Evolutionary conservation across 225 moss, liverwort and hornwort species (phyloP), one percentile per base, ranked within the genome.

Genomic region (Marchantia paleacea): DNA sequence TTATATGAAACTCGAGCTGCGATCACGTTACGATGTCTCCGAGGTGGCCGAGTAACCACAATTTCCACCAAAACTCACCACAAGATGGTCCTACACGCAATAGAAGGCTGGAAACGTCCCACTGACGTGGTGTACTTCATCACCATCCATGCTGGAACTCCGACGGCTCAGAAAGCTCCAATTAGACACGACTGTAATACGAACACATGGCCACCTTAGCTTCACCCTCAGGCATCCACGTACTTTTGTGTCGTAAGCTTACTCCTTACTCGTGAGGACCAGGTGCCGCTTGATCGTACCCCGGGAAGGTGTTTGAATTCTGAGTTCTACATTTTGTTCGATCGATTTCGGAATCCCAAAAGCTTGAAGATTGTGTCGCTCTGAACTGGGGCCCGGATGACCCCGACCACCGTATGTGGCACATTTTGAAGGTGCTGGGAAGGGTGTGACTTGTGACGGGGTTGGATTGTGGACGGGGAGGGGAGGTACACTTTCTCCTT

Each of bases 161-260:
- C 74, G 26, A 52, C 74, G 74, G 74, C 55, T 28, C 28, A 15
- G 25, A 18, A 7, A 6, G 74, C 55, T 74, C 74, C 54, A 74
- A 52, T 55, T 74, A 26, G 74, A 74, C 74, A 74, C 25, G 74
- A 54, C 73, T 55, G 54, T 14, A 55, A 18, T 29, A 1, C 16
- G 25, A 53, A 55, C 74, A 74, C 74, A 30, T 74, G 74, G 74
- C 74, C 74, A 74, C 55, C 28, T 74, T 55, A 74, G 12, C 74
- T 54, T 55, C 74, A 7, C 28, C 55, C 55, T 55, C 55, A 48
- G 12, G 14, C n/a, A 28, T 74, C 55, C 74, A 55, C 28, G 74
- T 29, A 55, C 55, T 29, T 73, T 25, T 73, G 69, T 7, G 16
- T 24, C 15, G 69, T 10, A 6, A 62, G 47, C 69, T 47, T 20